Base-by-base conservation (phyloP, 2,329 filamentous ascomycete species). In the Penicillium paneum region DNA sequence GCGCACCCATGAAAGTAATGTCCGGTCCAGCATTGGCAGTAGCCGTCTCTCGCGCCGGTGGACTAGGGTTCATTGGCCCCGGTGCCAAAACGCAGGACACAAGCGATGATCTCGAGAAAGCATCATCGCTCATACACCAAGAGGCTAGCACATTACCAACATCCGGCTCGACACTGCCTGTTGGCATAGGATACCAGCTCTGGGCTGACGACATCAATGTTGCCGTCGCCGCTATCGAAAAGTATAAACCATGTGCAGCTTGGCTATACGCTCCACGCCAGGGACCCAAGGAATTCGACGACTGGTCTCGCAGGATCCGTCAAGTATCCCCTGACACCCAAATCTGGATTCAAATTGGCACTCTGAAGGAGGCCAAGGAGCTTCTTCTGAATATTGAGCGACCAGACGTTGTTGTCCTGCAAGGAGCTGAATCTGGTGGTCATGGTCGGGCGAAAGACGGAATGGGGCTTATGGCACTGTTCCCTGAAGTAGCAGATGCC, bases 1-100 rank as follows among this genome's bases (percentile, higher is more conserved):
- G 79, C 51, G 88, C 86, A 2, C 89, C 88, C 0, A 91, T 91
- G 88, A 83, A 86, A 47, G 77, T 87, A 21, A 83, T 90, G 60
- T 75, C 79, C 58, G 80, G 73, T 64, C 81, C 70, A 55, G 79
- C 68, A 0, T 77, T 91, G 2, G 84, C 86, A 2, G 74, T 85
- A 17, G 80, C 83, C 32, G 79, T 90, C 13, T 85, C 83, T 1
- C 71, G 71, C 58, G 80, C 83, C 29, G 80, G 81, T 1, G 80
- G 80, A 1, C 59, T 82, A 0, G 82, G 77, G 1, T 78, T 91
- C 58, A 77, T 84, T 13, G 74, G 77, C 1, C 85, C 85, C 0
- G 83, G 83, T 0, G 87, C 66, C 24, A 73, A 74, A 54, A 67
- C 73, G 2, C 55, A 66, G 17, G 62, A 71, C 26, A 66, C 69